These are phyloP conservation scores for Dianthus caryophyllus DNA, from an alignment of 148 eudicot species.

Conservation along the genomic window DNA sequence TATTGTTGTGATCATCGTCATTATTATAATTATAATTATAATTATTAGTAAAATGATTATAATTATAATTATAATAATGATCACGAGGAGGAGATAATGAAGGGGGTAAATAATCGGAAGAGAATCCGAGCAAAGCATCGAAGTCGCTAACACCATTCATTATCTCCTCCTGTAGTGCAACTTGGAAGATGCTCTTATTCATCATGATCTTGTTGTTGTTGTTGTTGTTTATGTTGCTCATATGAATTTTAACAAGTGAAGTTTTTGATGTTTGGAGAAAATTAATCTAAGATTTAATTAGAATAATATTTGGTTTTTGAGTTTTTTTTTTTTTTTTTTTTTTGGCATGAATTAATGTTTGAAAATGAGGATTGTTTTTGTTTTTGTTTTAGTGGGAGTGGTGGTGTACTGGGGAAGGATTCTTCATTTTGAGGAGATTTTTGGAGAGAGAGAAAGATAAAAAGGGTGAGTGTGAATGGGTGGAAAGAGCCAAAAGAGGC, in stretches of 20 bases:
- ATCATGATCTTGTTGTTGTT: background rate
- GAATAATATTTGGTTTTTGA: no score
- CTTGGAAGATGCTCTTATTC: constrained; percentile 14
- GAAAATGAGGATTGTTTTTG: no score
- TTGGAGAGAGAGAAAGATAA: background rate
- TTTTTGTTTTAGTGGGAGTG: background rate
- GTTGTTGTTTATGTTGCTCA: background rate
- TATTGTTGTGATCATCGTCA: background rate
- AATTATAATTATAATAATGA: no score
- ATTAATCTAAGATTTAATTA: no score
- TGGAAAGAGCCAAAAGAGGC: background rate
- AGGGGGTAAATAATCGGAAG: constrained; percentile 22
- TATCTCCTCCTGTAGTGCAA: background rate
- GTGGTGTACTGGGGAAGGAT: no score
- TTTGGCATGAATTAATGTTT: no score
- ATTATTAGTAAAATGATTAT: background rate
- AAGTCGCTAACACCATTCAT: constrained; percentile 11
- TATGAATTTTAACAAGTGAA: no score
- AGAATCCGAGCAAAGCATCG: constrained; percentile 36
- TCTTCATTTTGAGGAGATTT: constrained; percentile 24
- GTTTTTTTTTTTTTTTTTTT: no score
- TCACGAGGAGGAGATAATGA: background rate
- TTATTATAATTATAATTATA: no score
- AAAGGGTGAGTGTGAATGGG: constrained; percentile 12
- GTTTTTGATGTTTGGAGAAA: no score